phyloP scores from a whole-genome alignment of 305 asterid genomes.

The Vinca major region DNA sequence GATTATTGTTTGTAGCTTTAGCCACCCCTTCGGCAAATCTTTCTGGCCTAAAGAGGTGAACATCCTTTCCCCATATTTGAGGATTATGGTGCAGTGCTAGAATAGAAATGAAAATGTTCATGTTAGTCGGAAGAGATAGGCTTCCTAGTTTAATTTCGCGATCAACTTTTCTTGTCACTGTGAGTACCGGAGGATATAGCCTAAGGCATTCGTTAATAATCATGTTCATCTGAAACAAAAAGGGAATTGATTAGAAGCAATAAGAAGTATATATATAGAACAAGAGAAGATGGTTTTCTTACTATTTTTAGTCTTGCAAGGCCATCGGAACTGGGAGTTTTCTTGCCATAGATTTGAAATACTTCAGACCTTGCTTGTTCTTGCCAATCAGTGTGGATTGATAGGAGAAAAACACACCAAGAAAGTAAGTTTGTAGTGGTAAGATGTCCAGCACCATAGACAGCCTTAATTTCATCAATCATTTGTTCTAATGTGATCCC shows the following conservation, averaged over 20 bases:
- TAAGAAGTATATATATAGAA: neutral
- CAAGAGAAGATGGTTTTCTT: conserved; percentile 13
- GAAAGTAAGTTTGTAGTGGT: conserved; percentile 43
- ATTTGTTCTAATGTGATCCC: conserved; percentile 42
- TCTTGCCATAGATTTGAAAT: conserved; percentile 21
- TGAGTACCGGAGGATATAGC: conserved; percentile 54
- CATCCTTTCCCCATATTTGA: conserved; percentile 7
- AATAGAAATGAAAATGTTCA: conserved; percentile 40
- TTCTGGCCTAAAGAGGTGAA: conserved; percentile 4
- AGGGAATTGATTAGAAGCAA: neutral
- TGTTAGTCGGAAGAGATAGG: conserved; percentile 35
- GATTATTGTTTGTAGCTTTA: conserved; percentile 4
- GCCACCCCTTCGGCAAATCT: conserved; percentile 7
- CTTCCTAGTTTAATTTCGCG: conserved; percentile 33
- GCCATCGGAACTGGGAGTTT: conserved; percentile 31
- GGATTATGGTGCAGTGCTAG: conserved; percentile 18
- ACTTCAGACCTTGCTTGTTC: conserved; percentile 47
- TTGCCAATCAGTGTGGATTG: conserved; percentile 54
- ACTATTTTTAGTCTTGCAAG: conserved; percentile 42
- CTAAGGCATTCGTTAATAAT: conserved; percentile 54
- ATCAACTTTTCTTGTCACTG: conserved; percentile 34
- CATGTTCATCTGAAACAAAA: conserved; percentile 42
- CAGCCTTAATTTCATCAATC: conserved; percentile 64
- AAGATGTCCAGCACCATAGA: conserved; percentile 66
- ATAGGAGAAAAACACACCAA: conserved; percentile 51